Base-by-base conservation (phyloP, 176 grass and related monocot species). In the Lolium multiflorum region DNA sequence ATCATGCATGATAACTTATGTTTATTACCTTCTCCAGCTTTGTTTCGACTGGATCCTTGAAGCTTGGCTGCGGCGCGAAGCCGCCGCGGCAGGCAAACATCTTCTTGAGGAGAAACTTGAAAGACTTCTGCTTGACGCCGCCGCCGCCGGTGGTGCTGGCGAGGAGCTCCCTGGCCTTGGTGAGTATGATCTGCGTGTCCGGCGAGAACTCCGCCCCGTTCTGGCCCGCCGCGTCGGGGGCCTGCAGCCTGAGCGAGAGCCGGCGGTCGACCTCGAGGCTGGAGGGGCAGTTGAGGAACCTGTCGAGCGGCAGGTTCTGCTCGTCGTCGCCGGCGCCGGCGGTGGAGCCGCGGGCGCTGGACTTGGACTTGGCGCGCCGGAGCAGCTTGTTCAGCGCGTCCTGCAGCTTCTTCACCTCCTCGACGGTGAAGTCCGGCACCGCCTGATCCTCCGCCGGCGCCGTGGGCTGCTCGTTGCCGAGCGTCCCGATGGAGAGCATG, bases 81-180 rank as follows among this genome's bases (percentile, higher is more conserved):
- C 91, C 89, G 37, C 94, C 87, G 26, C 85, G 71, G 76, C 97
- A 99, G 58, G 75, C 87, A 85, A 97, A 94, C 79, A 99, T 84
- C 83, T 97, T 99, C 90, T 99, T 99, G 35, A 99, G 87, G 28
- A 99, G 92, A 80, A 99, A 97, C 86, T 91, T 93, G 83, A 99
- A 63, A 1, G 97, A 99, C 22, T 85, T 97, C 9, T 93, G 92
- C 85, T 93, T 99, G 75, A 94, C 92, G 63, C 89, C 11, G 70
- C 44, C 16, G 70, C n/a, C 66, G 67, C 90, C 71, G 71, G 6
- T 74, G 21, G 72, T 90, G 78, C 67, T 92, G 46, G 89, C 78
- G 79, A 99, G 87, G 62, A 94, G 75, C 28, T 99, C 97, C 77
- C 91, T 94, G 39, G 94, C 90, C 83, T 94, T 99, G 85, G 80